Evolutionary conservation across 768 basidiomycete genomes (phyloP).

Genomic region (Lyophyllum atratum): DNA sequence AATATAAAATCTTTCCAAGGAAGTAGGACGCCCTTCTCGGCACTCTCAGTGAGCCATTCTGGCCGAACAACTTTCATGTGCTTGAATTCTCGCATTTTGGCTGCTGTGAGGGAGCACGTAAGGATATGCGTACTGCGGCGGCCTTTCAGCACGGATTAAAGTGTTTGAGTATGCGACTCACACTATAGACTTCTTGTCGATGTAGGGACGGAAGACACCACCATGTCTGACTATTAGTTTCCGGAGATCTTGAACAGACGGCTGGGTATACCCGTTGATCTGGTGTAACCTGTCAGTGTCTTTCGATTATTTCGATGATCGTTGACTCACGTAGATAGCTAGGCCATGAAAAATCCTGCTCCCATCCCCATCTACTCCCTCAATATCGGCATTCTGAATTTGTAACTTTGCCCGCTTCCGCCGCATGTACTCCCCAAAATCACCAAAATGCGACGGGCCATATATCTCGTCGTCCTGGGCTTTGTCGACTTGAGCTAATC

Average conservation of each 20-base stretch:
- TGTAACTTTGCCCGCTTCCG: constrained; percentile 91
- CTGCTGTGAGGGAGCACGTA: constrained; percentile 87
- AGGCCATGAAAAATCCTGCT: constrained; percentile 71
- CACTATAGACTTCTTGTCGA: constrained; percentile 77
- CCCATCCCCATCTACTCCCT: constrained; percentile 20
- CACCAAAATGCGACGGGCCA: constrained; percentile 79
- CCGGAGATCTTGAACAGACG: constrained; percentile 83
- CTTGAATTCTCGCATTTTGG: constrained; percentile 87
- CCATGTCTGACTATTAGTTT: constrained; percentile 82
- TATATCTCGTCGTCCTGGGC: constrained; percentile 54
- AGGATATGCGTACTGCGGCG: constrained; percentile 81
- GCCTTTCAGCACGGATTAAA: background rate
- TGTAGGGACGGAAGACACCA: constrained; percentile 80
- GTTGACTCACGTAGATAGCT: constrained; percentile 24
- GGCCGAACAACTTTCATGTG: constrained; percentile 89
- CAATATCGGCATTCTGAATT: constrained; percentile 64
- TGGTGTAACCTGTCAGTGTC: constrained; percentile 25
- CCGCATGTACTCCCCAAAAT: constrained; percentile 86
- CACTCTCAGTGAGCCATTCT: constrained; percentile 86
- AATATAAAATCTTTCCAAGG: constrained; percentile 82
- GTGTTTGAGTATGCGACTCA: constrained; percentile 35
- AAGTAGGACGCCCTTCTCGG: constrained; percentile 62
- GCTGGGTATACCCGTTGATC: constrained; percentile 91
- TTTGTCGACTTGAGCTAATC: constrained; percentile 14
- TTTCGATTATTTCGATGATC: background rate